These are phyloP conservation scores for Peronospora belbahrii DNA, from an alignment of 352 stramenopile species.

Conservation along the genomic window DNA sequence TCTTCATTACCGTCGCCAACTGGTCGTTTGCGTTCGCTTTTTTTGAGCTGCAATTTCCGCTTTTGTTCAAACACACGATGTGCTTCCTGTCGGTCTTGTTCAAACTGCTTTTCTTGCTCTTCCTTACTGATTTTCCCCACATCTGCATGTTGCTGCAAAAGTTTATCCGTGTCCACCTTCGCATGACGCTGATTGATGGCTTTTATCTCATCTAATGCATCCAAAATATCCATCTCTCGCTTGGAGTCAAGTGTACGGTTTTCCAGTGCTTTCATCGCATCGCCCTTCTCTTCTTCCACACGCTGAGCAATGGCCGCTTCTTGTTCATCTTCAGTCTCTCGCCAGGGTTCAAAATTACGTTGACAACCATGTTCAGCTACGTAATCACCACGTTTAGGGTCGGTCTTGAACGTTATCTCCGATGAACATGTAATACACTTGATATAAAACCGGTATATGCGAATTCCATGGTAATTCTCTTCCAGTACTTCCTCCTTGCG, in stretches of 20 bases:
- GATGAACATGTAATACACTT: constrained; percentile 93
- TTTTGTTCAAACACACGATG: constrained; percentile 45
- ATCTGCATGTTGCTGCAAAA: constrained; percentile 52
- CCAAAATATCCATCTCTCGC: constrained; percentile 98
- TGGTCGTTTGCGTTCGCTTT: constrained; percentile 18
- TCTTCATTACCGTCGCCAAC: constrained; percentile 14
- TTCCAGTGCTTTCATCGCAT: constrained; percentile 97
- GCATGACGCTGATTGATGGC: constrained; percentile 94
- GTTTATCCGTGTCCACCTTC: constrained; percentile 80
- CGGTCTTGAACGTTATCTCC: constrained; percentile 97
- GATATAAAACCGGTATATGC: constrained; percentile 97
- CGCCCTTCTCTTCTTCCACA: constrained; percentile 90
- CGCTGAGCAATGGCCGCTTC: constrained; percentile 60
- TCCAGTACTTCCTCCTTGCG: constrained; percentile 95
- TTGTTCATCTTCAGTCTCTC: constrained; percentile 80
- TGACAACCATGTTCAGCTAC: constrained; percentile 94
- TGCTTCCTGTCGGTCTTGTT: constrained; percentile 42
- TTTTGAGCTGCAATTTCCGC: constrained; percentile 28
- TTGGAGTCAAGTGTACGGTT: constrained; percentile 98
- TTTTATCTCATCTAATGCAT: constrained; percentile 97
- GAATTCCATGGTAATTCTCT: constrained; percentile 94
- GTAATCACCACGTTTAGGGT: constrained; percentile 98
- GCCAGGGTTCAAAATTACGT: constrained; percentile 96
- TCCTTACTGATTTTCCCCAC: constrained; percentile 30
- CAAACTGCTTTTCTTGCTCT: constrained; percentile 36